Conservation (phyloP, 495 filamentous ascomycete species). For the Hypoxylon fragiforme region DNA sequence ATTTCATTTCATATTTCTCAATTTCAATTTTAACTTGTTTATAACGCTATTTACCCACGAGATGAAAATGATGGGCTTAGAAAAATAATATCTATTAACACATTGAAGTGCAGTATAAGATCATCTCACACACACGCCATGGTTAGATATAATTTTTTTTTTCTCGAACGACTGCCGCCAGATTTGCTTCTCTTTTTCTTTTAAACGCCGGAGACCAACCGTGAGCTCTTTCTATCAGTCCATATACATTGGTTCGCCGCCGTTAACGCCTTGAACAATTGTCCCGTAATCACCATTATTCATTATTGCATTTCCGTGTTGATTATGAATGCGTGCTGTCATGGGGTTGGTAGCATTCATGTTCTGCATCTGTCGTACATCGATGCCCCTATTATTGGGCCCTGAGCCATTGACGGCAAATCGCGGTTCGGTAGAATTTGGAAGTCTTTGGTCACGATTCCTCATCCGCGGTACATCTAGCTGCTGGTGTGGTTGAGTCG, state of each 20-base stretch:
- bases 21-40: background rate
- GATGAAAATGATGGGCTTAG: background rate
- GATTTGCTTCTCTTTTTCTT: slow-evolving; percentile 10
- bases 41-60: background rate
- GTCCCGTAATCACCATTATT: slow-evolving; percentile 37
- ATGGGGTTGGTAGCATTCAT: slow-evolving; percentile 29
- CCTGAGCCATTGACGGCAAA: slow-evolving; percentile 29
- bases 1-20: background rate
- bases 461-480: slow-evolving; percentile 36
- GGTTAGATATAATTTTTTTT: background rate
- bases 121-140: slow-evolving; percentile 12
- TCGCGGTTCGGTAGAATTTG: slow-evolving; percentile 18
- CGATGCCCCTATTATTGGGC: slow-evolving; percentile 24
- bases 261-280: slow-evolving; percentile 40
- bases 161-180: background rate
- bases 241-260: slow-evolving; percentile 48
- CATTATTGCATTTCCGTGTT: slow-evolving; percentile 35
- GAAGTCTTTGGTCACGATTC: slow-evolving; percentile 19
- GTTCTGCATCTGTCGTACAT: slow-evolving; percentile 38
- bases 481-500: slow-evolving; percentile 26
- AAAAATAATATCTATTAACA: slow-evolving; percentile 20
- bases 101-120: slow-evolving; percentile 12
- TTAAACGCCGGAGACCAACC: slow-evolving; percentile 25
- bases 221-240: slow-evolving; percentile 30
- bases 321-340: slow-evolving; percentile 27